These are phyloP conservation scores for Pulveroboletus sp. DNA, from an alignment of 768 basidiomycete genomes.

Conservation along the genomic window DNA sequence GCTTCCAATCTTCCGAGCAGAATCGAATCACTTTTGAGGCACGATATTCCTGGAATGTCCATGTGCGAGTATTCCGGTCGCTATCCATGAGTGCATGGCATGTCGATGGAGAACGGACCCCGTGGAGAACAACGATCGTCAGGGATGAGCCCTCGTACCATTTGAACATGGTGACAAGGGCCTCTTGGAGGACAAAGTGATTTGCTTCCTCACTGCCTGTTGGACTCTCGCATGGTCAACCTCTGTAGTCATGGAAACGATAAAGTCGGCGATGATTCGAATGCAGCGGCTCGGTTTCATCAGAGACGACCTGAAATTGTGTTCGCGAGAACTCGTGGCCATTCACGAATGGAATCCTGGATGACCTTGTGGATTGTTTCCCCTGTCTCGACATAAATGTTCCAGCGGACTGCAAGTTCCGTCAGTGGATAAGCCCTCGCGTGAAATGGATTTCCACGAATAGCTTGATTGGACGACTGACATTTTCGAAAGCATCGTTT, in stretches of 20 bases:
- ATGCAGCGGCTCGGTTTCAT: background rate
- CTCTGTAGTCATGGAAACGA: too few relatives aligned
- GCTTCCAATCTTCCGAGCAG: constrained; percentile 9
- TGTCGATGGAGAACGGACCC: background rate
- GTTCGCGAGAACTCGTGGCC: constrained; percentile 8
- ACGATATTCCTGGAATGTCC: constrained; percentile 13
- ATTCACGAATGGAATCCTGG: constrained; percentile 1
- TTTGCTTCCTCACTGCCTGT: too few relatives aligned
- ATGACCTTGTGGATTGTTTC: background rate
- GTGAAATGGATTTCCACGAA: background rate
- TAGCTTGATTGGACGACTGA: background rate
- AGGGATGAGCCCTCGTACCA: background rate
- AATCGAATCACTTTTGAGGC: constrained; percentile 9
- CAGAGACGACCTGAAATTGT: constrained; percentile 5
- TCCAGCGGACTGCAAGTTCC: background rate
- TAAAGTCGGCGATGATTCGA: too few relatives aligned
- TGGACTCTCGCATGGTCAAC: too few relatives aligned
- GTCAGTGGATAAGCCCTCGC: background rate
- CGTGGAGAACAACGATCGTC: too few relatives aligned
- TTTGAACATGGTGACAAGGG: background rate
- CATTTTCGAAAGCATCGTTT: constrained; percentile 11
- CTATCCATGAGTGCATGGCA: background rate
- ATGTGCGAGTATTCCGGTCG: background rate
- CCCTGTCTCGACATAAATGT: background rate
- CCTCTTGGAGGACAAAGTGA: too few relatives aligned